Percentiles rank a stretch among this genome's conserved stretches.
Evolutionary conservation across 192 early-diverging fungal genomes (phyloP).

Genomic region (Backusella psychrophila): DNA sequence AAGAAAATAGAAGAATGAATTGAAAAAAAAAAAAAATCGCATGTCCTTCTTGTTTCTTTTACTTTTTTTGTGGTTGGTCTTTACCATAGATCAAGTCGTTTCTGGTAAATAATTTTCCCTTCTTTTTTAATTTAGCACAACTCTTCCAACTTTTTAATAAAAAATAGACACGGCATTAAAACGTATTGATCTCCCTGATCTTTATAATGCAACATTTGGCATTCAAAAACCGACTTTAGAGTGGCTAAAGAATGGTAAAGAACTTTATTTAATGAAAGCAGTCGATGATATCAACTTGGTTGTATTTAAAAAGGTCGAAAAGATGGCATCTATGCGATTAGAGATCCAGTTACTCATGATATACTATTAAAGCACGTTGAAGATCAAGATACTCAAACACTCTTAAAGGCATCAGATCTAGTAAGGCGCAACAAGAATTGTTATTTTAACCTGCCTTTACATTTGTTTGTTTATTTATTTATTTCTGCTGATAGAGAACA

Average conservation of each 20-base stretch:
- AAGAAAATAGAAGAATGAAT: neutral
- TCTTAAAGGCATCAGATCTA: slow-evolving; percentile 22
- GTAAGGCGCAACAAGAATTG: neutral
- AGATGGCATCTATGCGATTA: slow-evolving; percentile 16
- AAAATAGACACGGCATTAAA: neutral
- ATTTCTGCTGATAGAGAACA: neutral
- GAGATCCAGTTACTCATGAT: neutral
- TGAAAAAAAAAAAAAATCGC: neutral
- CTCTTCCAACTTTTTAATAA: neutral
- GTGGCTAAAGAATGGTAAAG: slow-evolving; percentile 21
- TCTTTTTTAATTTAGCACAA: neutral
- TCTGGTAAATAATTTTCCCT: neutral
- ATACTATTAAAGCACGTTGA: slow-evolving; percentile 18
- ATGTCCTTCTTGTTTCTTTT: neutral
- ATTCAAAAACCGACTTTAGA: neutral
- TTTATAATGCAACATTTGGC: slow-evolving; percentile 8
- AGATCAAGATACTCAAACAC: slow-evolving; percentile 5
- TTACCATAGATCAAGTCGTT: neutral
- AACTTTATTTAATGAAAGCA: neutral
- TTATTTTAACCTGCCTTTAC: neutral
- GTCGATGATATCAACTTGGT: neutral
- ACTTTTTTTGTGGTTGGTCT: neutral
- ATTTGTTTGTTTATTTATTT: neutral
- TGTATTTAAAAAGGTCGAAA: neutral
- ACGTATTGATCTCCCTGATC: slow-evolving; percentile 9